Base-by-base conservation (phyloP, 2,329 filamentous ascomycete species). In the Penicillium italicum region DNA sequence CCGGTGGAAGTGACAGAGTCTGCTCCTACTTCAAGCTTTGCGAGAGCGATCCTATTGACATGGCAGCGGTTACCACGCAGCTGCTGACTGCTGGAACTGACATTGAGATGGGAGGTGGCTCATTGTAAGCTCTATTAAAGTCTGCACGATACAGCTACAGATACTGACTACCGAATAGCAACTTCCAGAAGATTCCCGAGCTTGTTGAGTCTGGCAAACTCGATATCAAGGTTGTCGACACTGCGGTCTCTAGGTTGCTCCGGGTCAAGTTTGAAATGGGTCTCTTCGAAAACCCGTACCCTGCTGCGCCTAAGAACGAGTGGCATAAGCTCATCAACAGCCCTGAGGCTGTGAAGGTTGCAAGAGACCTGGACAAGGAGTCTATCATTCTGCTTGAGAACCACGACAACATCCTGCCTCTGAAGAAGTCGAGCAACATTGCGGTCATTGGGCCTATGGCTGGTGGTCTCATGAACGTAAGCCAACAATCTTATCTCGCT, bases 401-500 rank as follows among this genome's bases (percentile, higher is more conserved):
- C 64, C 80, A 83, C 53, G 72, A 82, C 36, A 72, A 76, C 12
- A 66, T 76, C 4, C 74, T 85, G 8, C 83, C 83, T 0, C 60
- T 85, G 43, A 80, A 79, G 59, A 89, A 87, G 67, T 78, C 82
- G 8, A 85, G 85, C n/a, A 85, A 82, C 16, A 79, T 90, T 55
- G 87, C 87, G 5, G 85, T 91, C 16, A 88, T 91, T 63, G 88
- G 88, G 0, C 87, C 87, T 2, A 90, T 91, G 84, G 87, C 85
- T 1, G 82, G 87, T 62, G 85, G 83, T 0, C 87, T 80, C 61
- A 85, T 89, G 79, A 89, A 89, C 64, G 83, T 85, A 63, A 73
- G 81, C 75, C 5, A 20, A 12, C 5, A 12, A 5, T 5, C 3
- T 2, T 18, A 22, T 10, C 10, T 9, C 10, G 0, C 4, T 30